phyloP scores from a whole-genome alignment of 2,329 filamentous ascomycete species.

The Fusarium nelsonii region DNA sequence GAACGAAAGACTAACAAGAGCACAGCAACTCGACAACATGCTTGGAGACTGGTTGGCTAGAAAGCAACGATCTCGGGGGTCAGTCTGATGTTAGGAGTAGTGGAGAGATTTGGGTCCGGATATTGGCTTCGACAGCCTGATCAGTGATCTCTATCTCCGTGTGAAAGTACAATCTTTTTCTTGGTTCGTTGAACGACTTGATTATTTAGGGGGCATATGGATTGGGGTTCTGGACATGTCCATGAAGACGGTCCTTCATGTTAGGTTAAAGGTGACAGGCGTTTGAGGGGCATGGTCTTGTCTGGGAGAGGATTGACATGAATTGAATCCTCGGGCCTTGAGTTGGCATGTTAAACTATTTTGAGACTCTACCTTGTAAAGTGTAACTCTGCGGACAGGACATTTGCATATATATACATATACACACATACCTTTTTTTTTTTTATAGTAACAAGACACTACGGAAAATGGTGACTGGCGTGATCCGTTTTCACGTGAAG shows the following conservation, averaged over 20 bases:
- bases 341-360: conserved; percentile 28
- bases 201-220: conserved; percentile 46
- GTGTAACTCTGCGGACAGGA: conserved; percentile 21
- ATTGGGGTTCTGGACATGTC: conserved; percentile 45
- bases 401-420: conserved; percentile 22
- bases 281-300: conserved; percentile 42
- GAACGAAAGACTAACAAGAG: conserved; percentile 29
- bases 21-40: conserved; percentile 84
- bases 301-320: conserved; percentile 43
- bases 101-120: background rate
- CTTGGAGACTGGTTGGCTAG: conserved; percentile 84
- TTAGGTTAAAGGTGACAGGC: conserved; percentile 47
- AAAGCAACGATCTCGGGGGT: conserved; percentile 71
- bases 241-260: conserved; percentile 43
- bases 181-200: conserved; percentile 47
- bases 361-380: conserved; percentile 7
- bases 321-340: conserved; percentile 40
- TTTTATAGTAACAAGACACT: conserved; percentile 5
- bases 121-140: conserved; percentile 19
- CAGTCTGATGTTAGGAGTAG: conserved; percentile 52
- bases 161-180: conserved; percentile 34
- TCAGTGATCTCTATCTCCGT: conserved; percentile 26
- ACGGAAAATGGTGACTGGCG: conserved; percentile 4
- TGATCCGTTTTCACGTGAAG: conserved; percentile 38
- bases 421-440: background rate